Evolutionary conservation across 257 asterid genomes (phyloP).

Genomic region (Rauvolfia tetraphylla): DNA sequence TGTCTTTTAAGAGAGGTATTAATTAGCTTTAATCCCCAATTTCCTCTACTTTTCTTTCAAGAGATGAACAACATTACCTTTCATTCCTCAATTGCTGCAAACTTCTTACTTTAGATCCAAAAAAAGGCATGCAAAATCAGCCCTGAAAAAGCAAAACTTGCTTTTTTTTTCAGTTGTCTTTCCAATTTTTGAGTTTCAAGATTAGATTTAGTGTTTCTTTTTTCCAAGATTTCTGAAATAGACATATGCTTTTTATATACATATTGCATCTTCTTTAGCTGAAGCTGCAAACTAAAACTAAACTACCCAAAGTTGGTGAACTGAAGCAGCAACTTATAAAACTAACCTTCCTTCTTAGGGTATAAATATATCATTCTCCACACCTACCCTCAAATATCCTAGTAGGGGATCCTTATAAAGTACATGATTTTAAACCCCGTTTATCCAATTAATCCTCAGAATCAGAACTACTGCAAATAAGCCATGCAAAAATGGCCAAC

Average conservation of each 20-base stretch:
- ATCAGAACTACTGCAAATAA: not conserved
- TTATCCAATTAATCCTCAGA: not conserved
- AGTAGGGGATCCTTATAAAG: not conserved
- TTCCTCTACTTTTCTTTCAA: slow-evolving; percentile 10
- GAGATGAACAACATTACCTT: not conserved
- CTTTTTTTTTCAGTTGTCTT: not conserved
- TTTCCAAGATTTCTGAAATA: not conserved
- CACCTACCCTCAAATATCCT: slow-evolving; percentile 14
- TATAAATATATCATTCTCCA: slow-evolving; percentile 13
- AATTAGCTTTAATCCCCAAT: slow-evolving; percentile 1
- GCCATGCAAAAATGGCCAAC: slow-evolving; percentile 10
- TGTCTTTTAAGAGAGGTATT: slow-evolving; percentile 5
- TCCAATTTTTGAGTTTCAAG: not conserved
- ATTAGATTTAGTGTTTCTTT: too few species aligned
- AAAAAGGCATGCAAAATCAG: not conserved
- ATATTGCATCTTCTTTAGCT: not conserved
- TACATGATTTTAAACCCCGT: not conserved
- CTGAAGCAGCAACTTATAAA: slow-evolving; percentile 36
- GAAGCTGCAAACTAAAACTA: slow-evolving; percentile 13
- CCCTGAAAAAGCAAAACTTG: slow-evolving; percentile 1
- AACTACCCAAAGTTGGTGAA: slow-evolving; percentile 38
- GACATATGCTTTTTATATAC: not conserved
- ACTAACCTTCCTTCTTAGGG: slow-evolving; percentile 9
- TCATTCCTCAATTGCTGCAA: not conserved
- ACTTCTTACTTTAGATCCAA: not conserved